These are phyloP conservation scores for Larix kaempferi DNA, from an alignment of 75 land plant genomes.

Conservation along the genomic window DNA sequence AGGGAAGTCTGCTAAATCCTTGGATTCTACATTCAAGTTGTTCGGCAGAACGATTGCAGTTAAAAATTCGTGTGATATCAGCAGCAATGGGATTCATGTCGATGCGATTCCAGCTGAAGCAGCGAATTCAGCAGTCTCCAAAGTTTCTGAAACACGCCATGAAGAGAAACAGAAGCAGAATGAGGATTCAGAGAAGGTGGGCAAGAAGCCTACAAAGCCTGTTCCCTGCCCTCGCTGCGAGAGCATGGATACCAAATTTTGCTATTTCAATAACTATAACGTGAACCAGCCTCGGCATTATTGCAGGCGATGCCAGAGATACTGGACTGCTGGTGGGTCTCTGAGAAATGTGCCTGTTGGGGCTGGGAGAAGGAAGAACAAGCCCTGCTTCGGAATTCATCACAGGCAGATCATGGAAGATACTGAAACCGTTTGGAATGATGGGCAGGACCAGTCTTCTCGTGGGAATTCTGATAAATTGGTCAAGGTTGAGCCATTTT, in stretches of 20 bases:
- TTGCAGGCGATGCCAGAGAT: conserved; percentile 47
- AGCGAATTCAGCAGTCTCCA: no score
- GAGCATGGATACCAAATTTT: conserved; percentile 42
- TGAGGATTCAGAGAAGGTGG: neutral
- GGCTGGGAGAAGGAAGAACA: conserved; percentile 40
- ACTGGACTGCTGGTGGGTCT: conserved; percentile 56
- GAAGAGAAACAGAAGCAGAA: no score
- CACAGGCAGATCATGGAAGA: neutral
- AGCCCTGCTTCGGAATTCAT: conserved; percentile 11
- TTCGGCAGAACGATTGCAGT: no score
- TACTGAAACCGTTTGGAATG: neutral
- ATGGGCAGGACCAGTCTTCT: neutral
- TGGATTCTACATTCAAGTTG: no score
- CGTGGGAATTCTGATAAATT: neutral
- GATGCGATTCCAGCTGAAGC: no score
- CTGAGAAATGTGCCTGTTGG: conserved; percentile 54
- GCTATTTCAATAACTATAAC: conserved; percentile 42
- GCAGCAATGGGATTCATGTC: no score
- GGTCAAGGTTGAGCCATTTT: neutral
- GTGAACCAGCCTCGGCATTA: conserved; percentile 57
- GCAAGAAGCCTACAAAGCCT: conserved; percentile 18
- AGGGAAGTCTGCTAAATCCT: no score
- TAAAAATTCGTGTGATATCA: no score
- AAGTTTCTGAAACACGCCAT: no score
- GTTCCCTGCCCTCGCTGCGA: conserved; percentile 43